Evolutionary conservation across 2,329 filamentous ascomycete genomes (phyloP).

Genomic region (Alternaria ventricosa): DNA sequence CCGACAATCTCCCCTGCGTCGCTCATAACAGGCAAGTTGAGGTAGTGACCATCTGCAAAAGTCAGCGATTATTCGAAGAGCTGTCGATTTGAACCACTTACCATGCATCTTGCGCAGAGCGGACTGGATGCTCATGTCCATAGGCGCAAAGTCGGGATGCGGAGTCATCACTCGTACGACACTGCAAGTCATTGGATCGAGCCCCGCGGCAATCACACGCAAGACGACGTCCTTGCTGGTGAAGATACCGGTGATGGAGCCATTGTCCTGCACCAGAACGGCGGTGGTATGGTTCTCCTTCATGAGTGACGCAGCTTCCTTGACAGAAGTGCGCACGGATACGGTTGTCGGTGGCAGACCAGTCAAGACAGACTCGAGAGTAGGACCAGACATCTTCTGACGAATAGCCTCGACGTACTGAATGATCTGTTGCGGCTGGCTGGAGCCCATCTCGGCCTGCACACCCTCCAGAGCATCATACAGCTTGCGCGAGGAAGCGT

Average conservation of each 20-base stretch:
- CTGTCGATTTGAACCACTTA: conserved; percentile 54
- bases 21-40: conserved; percentile 98
- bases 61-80: conserved; percentile 18
- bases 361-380: conserved; percentile 90
- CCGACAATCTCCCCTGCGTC: conserved; percentile 95
- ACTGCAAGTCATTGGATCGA: conserved; percentile 93
- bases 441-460: conserved; percentile 93
- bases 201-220: conserved; percentile 93
- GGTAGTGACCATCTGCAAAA: conserved; percentile 87
- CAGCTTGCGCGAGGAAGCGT: conserved; percentile 95
- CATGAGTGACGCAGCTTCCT: conserved; percentile 94
- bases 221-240: conserved; percentile 99
- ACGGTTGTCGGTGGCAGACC: conserved; percentile 93
- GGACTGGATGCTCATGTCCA: conserved; percentile 99
- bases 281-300: conserved; percentile 99
- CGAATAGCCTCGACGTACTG: conserved; percentile 97
- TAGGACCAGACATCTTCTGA: conserved; percentile 96
- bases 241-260: conserved; percentile 97
- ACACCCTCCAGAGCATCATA: conserved; percentile 98
- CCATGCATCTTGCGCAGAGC: conserved; percentile 99
- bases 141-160: conserved; percentile 96
- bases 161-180: conserved; percentile 99
- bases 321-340: conserved; percentile 93
- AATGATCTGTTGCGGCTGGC: conserved; percentile 97
- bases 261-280: conserved; percentile 93